phyloP scores from a whole-genome alignment of 2,329 filamentous ascomycete species.

The Xylaria multiplex region DNA sequence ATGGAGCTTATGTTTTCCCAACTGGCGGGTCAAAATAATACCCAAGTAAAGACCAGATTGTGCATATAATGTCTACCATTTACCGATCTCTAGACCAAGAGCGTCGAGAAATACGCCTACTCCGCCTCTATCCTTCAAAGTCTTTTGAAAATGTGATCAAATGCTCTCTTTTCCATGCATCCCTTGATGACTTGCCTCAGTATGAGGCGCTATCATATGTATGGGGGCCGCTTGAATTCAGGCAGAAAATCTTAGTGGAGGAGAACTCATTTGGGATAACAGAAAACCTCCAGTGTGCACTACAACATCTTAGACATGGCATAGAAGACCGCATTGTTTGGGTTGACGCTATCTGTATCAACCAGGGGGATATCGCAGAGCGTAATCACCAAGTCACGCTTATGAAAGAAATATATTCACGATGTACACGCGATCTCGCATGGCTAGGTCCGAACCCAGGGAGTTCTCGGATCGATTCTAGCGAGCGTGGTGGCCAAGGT shows the following conservation, averaged over 20 bases:
- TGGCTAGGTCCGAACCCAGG: too few relatives aligned
- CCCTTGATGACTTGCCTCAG: background rate
- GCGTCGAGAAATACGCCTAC: constrained; percentile 8
- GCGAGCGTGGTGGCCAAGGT: too few relatives aligned
- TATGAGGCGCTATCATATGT: constrained; percentile 20
- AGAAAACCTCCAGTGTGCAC: constrained; percentile 7
- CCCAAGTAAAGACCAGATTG: background rate
- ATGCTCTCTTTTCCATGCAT: constrained; percentile 4
- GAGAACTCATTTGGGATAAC: background rate
- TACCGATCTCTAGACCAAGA: constrained; percentile 6
- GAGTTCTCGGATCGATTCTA: too few relatives aligned
- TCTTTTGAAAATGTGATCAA: constrained; percentile 1
- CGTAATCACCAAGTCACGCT: constrained; percentile 15
- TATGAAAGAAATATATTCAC: constrained; percentile 7
- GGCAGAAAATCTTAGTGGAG: background rate
- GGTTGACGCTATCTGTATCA: constrained; percentile 21
- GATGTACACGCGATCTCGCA: too few relatives aligned
- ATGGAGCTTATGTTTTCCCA: background rate
- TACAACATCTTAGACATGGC: constrained; percentile 5
- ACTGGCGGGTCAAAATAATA: background rate
- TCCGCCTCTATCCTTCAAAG: constrained; percentile 5
- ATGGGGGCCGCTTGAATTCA: constrained; percentile 4
- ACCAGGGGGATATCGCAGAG: constrained; percentile 1
- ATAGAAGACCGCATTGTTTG: background rate
- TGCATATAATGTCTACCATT: constrained; percentile 8